Percentiles rank a stretch among this genome's conserved stretches.
phyloP scores from a whole-genome alignment of 805 yeast species.

The Candida rishiriensis region DNA sequence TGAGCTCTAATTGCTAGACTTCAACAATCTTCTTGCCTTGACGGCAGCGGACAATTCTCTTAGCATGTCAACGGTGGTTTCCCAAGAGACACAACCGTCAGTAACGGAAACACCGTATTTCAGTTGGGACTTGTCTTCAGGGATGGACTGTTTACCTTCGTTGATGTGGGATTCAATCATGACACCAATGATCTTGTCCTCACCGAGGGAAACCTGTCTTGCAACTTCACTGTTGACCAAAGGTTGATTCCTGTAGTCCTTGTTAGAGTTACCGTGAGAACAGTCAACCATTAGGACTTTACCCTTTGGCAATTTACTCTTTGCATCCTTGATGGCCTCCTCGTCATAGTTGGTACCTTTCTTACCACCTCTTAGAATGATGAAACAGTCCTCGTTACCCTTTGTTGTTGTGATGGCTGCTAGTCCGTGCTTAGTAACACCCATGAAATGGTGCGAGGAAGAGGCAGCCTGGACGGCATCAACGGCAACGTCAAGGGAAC shows the following conservation, averaged over 20 bases:
- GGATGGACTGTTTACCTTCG: constrained; percentile 87
- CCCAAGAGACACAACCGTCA: constrained; percentile 95
- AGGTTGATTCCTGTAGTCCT: constrained; percentile 91
- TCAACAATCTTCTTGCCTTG: constrained; percentile 60
- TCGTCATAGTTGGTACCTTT: constrained; percentile 87
- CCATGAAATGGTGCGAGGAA: constrained; percentile 89
- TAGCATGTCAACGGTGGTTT: constrained; percentile 78
- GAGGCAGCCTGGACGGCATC: constrained; percentile 93
- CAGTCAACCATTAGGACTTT: constrained; percentile 80
- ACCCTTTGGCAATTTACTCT: constrained; percentile 51
- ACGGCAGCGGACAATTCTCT: constrained; percentile 79
- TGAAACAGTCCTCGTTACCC: constrained; percentile 87
- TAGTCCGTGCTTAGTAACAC: constrained; percentile 93
- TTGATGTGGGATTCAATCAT: constrained; percentile 93
- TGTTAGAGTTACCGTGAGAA: constrained; percentile 93
- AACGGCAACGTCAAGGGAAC: constrained; percentile 87
- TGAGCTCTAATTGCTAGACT: not conserved
- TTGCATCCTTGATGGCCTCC: constrained; percentile 62
- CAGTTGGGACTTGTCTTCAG: constrained; percentile 53
- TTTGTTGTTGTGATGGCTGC: constrained; percentile 95
- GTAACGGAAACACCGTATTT: constrained; percentile 95
- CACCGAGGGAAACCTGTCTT: constrained; percentile 78
- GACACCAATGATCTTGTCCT: constrained; percentile 76
- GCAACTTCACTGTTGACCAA: constrained; percentile 79
- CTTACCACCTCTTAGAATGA: constrained; percentile 94